A percentile compares a stretch with the other conserved stretches of the same genome.
Evolutionary conservation across 345 rosid genomes (phyloP).

Genomic region (Lepidium didymum): DNA sequence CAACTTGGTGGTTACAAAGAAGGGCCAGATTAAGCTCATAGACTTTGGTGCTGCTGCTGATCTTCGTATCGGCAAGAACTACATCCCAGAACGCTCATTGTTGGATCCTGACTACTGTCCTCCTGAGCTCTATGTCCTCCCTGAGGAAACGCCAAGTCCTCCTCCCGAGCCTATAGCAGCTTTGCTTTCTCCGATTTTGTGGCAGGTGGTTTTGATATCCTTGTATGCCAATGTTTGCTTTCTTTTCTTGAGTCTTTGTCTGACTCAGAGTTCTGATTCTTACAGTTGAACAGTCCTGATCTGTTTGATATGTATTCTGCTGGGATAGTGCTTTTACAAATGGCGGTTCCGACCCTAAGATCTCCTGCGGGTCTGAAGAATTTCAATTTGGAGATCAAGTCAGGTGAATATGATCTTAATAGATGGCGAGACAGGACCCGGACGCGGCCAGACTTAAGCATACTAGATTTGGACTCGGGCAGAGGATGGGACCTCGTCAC

Average conservation of each 20-base stretch:
- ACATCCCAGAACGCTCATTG: conserved; percentile 53
- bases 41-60: conserved; percentile 97
- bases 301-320: conserved; percentile 86
- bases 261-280: conserved; percentile 11
- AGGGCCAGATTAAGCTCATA: conserved; percentile 84
- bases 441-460: conserved; percentile 63
- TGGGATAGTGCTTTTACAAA: conserved; percentile 87
- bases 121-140: conserved; percentile 90
- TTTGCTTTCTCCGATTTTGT: conserved; percentile 72
- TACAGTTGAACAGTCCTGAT: conserved; percentile 93
- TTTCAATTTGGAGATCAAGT: conserved; percentile 66
- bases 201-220: conserved; percentile 51
- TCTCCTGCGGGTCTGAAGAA: conserved; percentile 67
- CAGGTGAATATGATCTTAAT: conserved; percentile 52
- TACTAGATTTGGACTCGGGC: conserved; percentile 84
- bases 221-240: neutral
- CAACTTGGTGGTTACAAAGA: conserved; percentile 87
- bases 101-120: conserved; percentile 94
- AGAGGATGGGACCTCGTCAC: conserved; percentile 98
- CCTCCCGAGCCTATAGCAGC: conserved; percentile 96
- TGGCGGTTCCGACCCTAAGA: conserved; percentile 80
- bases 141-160: conserved; percentile 87
- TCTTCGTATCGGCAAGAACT: conserved; percentile 96
- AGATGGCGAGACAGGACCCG: conserved; percentile 66
- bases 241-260: neutral